Percentiles rank a stretch among this genome's conserved stretches.
phyloP scores from a whole-genome alignment of 495 filamentous ascomycete genomes.

The Neurospora terricola region DNA sequence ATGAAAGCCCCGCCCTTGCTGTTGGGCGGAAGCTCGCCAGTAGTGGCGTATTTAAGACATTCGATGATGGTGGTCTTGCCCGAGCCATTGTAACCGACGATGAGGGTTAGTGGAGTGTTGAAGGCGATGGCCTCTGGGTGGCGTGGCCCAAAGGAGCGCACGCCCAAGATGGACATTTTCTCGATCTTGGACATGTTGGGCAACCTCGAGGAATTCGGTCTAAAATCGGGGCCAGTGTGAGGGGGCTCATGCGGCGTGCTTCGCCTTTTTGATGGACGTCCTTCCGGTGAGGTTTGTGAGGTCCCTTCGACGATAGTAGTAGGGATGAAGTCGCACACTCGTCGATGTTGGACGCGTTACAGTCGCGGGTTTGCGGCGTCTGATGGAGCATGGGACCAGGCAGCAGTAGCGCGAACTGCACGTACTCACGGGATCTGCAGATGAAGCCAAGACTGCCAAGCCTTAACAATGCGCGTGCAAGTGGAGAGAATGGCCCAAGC shows the following conservation, averaged over 20 bases:
- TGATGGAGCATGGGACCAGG: background rate
- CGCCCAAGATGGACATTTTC: conserved; percentile 74
- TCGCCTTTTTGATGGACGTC: background rate
- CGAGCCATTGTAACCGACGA: conserved; percentile 94
- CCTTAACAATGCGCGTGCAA: background rate
- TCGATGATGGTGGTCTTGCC: conserved; percentile 99
- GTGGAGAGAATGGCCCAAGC: background rate
- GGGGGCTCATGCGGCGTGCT: conserved; percentile 1
- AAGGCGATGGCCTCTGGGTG: conserved; percentile 78
- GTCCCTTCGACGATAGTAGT: background rate
- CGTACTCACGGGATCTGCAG: background rate
- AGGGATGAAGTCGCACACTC: background rate
- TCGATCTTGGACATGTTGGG: conserved; percentile 63
- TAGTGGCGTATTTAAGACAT: conserved; percentile 96
- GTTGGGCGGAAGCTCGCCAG: conserved; percentile 86
- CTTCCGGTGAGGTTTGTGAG: background rate
- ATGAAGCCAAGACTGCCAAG: background rate
- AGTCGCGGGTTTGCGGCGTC: background rate
- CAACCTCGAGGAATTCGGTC: background rate
- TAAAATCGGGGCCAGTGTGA: background rate
- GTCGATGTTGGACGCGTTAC: background rate
- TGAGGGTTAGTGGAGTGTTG: conserved; percentile 80
- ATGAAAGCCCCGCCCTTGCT: conserved; percentile 92
- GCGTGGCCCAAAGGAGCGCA: conserved; percentile 83
- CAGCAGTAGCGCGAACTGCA: background rate